Percentiles rank a stretch among this genome's conserved stretches.
Conservation (phyloP, 139 green algal genomes). For the Monoraphidium neglectum region DNA sequence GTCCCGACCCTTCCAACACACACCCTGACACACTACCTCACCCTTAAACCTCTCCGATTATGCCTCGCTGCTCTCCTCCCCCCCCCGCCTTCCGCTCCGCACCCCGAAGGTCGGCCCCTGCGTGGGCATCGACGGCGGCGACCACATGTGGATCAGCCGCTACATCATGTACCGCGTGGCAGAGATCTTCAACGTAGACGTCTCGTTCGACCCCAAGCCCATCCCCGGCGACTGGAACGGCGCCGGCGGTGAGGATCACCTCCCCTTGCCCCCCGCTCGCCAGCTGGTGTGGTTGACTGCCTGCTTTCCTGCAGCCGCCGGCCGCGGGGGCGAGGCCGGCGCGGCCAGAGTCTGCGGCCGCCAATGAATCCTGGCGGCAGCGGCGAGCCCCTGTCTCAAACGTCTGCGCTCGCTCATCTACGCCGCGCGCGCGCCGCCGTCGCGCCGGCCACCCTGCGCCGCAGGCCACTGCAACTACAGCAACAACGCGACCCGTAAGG, state of each 20-base stretch:
- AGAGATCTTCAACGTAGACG: slow-evolving; percentile 91
- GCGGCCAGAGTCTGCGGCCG: no score
- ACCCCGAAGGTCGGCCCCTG: slow-evolving; percentile 90
- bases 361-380: background rate
- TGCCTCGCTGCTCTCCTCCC: no score
- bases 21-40: no score
- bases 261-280: no score
- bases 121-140: slow-evolving; percentile 85
- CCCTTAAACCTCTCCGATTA: no score
- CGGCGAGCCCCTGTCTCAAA: background rate
- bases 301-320: no score
- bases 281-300: no score
- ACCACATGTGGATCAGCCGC: slow-evolving; percentile 96
- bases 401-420: background rate
- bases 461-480: slow-evolving; percentile 96
- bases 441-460: background rate
- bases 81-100: background rate
- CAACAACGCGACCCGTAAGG: slow-evolving; percentile 85
- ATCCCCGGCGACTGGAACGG: slow-evolving; percentile 99
- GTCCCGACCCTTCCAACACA: no score
- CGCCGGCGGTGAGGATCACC: slow-evolving; percentile 58
- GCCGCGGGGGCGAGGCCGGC: no score
- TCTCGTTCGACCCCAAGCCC: slow-evolving; percentile 97
- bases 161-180: slow-evolving; percentile 93
- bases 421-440: background rate